Percentiles rank a stretch among this genome's conserved stretches.
Evolutionary conservation across 305 asterid species (phyloP).

Genomic region (Stenogyne calaminthoides): DNA sequence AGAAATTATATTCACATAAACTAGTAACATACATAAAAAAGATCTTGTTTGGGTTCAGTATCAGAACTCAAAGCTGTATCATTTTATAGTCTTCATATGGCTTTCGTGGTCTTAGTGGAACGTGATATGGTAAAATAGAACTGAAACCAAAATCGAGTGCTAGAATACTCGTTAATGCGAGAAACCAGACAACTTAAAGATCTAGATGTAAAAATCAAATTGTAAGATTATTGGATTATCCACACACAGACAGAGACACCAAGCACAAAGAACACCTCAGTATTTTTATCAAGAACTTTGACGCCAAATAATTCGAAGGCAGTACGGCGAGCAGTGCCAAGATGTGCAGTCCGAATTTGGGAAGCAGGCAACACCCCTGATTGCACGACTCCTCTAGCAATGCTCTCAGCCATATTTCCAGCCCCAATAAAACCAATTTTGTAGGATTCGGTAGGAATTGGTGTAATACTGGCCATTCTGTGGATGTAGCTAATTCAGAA

Average conservation of each 20-base stretch:
- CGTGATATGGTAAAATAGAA: not conserved
- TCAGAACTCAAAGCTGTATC: not conserved
- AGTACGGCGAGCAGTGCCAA: constrained; percentile 57
- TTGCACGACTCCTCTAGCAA: constrained; percentile 81
- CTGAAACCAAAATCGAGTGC: not conserved
- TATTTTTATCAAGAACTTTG: constrained; percentile 59
- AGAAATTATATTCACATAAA: not conserved
- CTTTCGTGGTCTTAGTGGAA: not conserved
- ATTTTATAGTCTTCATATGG: not conserved
- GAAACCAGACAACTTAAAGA: not conserved
- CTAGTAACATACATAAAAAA: not conserved
- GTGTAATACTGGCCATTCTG: constrained; percentile 48
- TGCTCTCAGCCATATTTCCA: constrained; percentile 97
- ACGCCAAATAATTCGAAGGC: constrained; percentile 84
- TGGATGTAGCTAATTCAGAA: not conserved
- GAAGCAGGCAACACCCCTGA: constrained; percentile 75
- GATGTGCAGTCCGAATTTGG: constrained; percentile 73
- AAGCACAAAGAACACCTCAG: constrained; percentile 49
- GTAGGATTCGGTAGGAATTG: constrained; percentile 59
- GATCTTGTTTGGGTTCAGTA: not conserved
- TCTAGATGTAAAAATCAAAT: too few relatives aligned
- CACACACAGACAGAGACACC: not conserved
- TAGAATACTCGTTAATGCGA: not conserved
- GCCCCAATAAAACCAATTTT: constrained; percentile 90
- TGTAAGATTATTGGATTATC: not conserved